Percentiles rank a stretch among this genome's conserved stretches.
Conservation (phyloP, 2,329 filamentous ascomycete genomes). For the Botrytis cinerea region DNA sequence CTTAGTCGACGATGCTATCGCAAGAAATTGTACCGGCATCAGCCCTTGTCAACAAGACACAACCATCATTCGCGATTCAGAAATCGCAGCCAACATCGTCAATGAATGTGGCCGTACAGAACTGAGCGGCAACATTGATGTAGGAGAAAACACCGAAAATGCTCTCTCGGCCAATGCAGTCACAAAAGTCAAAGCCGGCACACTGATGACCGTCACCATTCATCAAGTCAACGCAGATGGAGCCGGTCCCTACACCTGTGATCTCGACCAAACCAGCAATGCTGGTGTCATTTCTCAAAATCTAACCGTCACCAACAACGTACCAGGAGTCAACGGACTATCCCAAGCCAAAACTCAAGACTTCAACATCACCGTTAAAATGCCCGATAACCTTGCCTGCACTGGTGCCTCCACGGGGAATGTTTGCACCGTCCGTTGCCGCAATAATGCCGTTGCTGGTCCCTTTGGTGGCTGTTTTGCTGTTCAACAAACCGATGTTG, state of each 20-base stretch:
- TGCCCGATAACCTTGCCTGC: slow-evolving; percentile 54
- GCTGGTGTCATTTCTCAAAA: slow-evolving; percentile 50
- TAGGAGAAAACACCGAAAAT: slow-evolving; percentile 57
- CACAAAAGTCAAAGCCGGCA: slow-evolving; percentile 52
- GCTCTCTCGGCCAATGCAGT: slow-evolving; percentile 50
- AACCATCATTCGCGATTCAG: slow-evolving; percentile 61
- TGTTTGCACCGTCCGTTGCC: slow-evolving; percentile 59
- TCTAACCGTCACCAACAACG: slow-evolving; percentile 58
- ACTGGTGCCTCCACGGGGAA: slow-evolving; percentile 54
- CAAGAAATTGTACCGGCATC: slow-evolving; percentile 64
- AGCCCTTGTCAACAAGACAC: slow-evolving; percentile 67
- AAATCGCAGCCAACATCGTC: slow-evolving; percentile 54
- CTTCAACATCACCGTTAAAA: slow-evolving; percentile 57
- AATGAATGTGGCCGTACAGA: slow-evolving; percentile 65
- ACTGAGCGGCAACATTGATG: slow-evolving; percentile 61
- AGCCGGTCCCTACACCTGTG: slow-evolving; percentile 57
- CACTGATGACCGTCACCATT: slow-evolving; percentile 50
- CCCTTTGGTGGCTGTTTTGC: slow-evolving; percentile 61
- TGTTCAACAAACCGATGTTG: slow-evolving; percentile 54
- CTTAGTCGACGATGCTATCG: slow-evolving; percentile 54
- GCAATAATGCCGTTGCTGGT: slow-evolving; percentile 58
- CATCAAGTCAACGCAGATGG: slow-evolving; percentile 58
- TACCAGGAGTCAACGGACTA: slow-evolving; percentile 53
- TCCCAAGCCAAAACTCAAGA: slow-evolving; percentile 50
- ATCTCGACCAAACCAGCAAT: slow-evolving; percentile 50